Percentiles rank a stretch among this genome's conserved stretches.
phyloP scores from a whole-genome alignment of 2,329 filamentous ascomycete genomes.

The Teratosphaeria viscida region DNA sequence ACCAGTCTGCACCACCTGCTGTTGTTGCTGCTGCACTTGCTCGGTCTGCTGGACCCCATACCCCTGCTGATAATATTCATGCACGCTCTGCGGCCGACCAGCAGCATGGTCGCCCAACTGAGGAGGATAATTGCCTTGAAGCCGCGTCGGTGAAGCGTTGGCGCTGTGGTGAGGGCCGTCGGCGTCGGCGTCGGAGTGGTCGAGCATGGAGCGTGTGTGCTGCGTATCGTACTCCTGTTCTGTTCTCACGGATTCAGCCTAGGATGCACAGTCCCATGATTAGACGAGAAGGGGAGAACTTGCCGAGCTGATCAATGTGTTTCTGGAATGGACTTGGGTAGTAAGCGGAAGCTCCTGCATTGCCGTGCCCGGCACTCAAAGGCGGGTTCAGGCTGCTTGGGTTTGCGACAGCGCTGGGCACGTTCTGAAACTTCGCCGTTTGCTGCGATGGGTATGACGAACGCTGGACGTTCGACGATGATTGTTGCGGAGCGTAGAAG shows the following conservation, averaged over 20 bases:
- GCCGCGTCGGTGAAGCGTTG: slow-evolving; percentile 13
- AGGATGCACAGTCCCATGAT: slow-evolving; percentile 53
- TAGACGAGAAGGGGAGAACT: slow-evolving; percentile 49
- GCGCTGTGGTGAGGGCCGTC: slow-evolving; percentile 5
- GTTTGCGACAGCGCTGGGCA: slow-evolving; percentile 13
- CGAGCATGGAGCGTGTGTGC: slow-evolving; percentile 55
- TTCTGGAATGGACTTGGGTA: slow-evolving; percentile 85
- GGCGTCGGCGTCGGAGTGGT: slow-evolving; percentile 38
- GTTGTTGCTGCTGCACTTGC: slow-evolving; percentile 3
- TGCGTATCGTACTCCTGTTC: slow-evolving; percentile 90
- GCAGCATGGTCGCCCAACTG: slow-evolving; percentile 14
- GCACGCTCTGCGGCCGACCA: slow-evolving; percentile 16
- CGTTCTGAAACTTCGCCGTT: slow-evolving; percentile 15
- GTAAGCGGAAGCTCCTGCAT: slow-evolving; percentile 43
- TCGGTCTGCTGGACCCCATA: background rate
- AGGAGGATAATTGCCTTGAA: slow-evolving; percentile 19
- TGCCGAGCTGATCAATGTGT: slow-evolving; percentile 92
- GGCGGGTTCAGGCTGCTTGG: slow-evolving; percentile 8
- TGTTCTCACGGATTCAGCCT: slow-evolving; percentile 59
- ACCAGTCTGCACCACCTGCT: background rate
- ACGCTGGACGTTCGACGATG: slow-evolving; percentile 17
- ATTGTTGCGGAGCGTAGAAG: slow-evolving; percentile 31
- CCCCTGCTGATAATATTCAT: slow-evolving; percentile 16
- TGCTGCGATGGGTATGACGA: slow-evolving; percentile 10
- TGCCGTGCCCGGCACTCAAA: slow-evolving; percentile 19